Evolutionary conservation across 352 stramenopile genomes (phyloP), one percentile per base, ranked within the genome.

Genomic region (Paralagenidium karlingii): DNA sequence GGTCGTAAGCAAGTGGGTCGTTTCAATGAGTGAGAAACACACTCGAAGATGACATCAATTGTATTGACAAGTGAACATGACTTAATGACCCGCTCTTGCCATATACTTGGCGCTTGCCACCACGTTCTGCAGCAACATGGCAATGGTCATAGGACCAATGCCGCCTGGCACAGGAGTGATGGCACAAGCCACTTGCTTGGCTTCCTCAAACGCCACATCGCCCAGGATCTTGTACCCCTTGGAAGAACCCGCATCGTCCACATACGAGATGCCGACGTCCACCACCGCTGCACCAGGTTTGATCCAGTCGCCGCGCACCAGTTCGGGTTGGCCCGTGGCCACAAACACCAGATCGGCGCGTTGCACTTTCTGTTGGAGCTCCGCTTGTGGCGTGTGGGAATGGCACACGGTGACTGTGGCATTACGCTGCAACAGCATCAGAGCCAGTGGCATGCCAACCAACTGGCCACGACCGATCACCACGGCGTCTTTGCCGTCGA

Each of bases 201-300:
- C 94, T 32, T 81, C 78, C 5, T 60, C 59, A 46, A 91, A 98
- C 52, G 96, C 58, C 6, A 99, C 95, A 58, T 99, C 96, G 11
- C 96, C 96, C 24, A 98, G 94, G 11, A 99, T 75, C 46, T 87
- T 85, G 69, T 98, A 98, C 19, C 68, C 73, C 22, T 65, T 63
- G 45, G 76, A 78, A 43, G 43, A 53, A 47, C 94, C 91, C 12
- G 30, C 21, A n/a, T 58, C 46, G 0, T 49, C 40, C 3, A 99
- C 85, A 47, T 90, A 96, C 53, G 99, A 99, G 58, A 99, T 99
- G 7, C 96, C 96, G 12, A 99, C 96, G 64, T 99, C 96, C 51
- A 99, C 92, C 6, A 99, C 95, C 5, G 95, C 82, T 10, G 87
- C 89, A 13, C 95, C 95, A 10, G 86, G 74, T 56, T 99, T 99